Evolutionary conservation across 139 green algal genomes (phyloP).

Genomic region (Volvox africanus): DNA sequence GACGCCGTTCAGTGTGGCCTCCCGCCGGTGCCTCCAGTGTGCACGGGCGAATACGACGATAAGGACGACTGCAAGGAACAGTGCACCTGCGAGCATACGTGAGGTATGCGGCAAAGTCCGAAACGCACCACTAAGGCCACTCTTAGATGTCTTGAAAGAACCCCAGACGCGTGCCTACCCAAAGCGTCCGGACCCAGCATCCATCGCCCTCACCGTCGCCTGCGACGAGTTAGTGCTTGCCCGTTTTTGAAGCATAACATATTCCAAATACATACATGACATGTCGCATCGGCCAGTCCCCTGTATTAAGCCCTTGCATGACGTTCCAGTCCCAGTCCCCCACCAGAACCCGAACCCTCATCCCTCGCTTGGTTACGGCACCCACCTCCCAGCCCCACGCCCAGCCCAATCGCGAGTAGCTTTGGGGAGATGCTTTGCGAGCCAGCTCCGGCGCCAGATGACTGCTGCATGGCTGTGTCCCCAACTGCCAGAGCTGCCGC

Average conservation of each 20-base stretch:
- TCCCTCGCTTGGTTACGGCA: background rate
- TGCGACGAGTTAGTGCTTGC: too few species aligned
- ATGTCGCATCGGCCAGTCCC: too few species aligned
- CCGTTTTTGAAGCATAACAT: too few species aligned
- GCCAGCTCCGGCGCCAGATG: background rate
- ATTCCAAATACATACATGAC: too few species aligned
- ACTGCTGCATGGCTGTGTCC: background rate
- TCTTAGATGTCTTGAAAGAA: too few species aligned
- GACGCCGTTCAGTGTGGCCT: background rate
- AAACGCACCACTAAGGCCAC: too few species aligned
- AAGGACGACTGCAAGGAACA: background rate
- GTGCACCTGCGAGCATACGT: background rate
- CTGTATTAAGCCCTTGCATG: too few species aligned
- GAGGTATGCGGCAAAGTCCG: too few species aligned
- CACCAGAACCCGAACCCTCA: background rate
- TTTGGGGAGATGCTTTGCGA: background rate
- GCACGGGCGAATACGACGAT: background rate
- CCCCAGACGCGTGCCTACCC: too few species aligned
- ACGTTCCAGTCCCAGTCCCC: background rate
- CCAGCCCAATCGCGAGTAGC: constrained; percentile 1
- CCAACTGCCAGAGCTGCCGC: constrained; percentile 3
- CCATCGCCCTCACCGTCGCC: too few species aligned
- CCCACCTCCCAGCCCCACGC: constrained; percentile 36
- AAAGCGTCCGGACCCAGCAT: too few species aligned
- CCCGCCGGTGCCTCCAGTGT: background rate